Conservation (phyloP, 805 yeast species). For the Barnettozyma siamensis region DNA sequence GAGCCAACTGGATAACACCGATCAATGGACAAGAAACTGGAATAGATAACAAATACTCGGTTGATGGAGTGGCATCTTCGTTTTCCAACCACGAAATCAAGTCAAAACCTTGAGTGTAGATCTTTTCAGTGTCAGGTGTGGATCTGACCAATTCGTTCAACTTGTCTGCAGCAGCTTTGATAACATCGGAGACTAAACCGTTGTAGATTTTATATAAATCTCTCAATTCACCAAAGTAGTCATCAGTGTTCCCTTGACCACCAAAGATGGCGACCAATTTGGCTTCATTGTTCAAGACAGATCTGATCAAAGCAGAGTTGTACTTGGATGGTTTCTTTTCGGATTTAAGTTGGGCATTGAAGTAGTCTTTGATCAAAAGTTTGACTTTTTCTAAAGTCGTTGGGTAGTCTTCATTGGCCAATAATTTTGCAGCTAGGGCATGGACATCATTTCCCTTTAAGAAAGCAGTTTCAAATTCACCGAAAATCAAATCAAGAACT, state of each 20-base stretch:
- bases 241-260: conserved; percentile 98
- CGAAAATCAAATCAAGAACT: conserved; percentile 61
- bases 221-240: conserved; percentile 93
- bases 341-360: conserved; percentile 44
- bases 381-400: conserved; percentile 71
- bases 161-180: conserved; percentile 61
- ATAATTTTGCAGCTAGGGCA: conserved; percentile 70
- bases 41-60: conserved; percentile 79
- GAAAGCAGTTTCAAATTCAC: conserved; percentile 82
- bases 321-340: conserved; percentile 41
- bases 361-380: conserved; percentile 73
- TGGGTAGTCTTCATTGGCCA: conserved; percentile 48
- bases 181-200: conserved; percentile 66
- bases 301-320: conserved; percentile 57
- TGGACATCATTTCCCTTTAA: conserved; percentile 79
- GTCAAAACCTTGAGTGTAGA: conserved; percentile 91
- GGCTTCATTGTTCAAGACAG: conserved; percentile 52
- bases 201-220: conserved; percentile 74
- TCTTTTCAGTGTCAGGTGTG: conserved; percentile 73
- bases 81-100: conserved; percentile 80
- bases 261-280: conserved; percentile 84
- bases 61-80: conserved; percentile 84
- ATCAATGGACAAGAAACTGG: conserved; percentile 97
- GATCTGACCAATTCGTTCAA: conserved; percentile 63
- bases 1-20: conserved; percentile 91